Evolutionary conservation across 768 basidiomycete species (phyloP).

Genomic region (Lentinula sp.): DNA sequence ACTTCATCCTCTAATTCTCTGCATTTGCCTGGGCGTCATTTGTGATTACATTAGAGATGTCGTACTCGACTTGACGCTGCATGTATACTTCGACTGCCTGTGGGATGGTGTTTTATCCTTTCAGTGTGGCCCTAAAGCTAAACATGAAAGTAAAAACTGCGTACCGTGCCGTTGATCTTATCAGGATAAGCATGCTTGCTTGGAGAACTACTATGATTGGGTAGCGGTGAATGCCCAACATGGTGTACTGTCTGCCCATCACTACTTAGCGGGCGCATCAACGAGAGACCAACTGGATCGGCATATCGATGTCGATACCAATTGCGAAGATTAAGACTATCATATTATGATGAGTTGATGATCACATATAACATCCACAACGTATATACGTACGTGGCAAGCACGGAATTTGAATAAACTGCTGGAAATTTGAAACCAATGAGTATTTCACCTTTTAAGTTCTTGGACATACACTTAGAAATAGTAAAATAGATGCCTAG

Average conservation of each 20-base stretch:
- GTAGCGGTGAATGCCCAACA: neutral
- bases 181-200: neutral
- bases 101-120: neutral
- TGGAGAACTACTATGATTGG: neutral
- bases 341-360: too few species aligned
- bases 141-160: neutral
- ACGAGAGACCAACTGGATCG: conserved; percentile 3
- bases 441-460: too few species aligned
- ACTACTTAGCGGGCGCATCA: neutral
- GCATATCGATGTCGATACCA: conserved; percentile 12
- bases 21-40: too few species aligned
- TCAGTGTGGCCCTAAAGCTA: too few species aligned
- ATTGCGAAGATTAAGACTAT: conserved; percentile 10
- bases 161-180: neutral
- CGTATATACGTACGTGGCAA: conserved; percentile 8
- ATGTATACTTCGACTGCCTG: neutral
- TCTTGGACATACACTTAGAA: conserved; percentile 4
- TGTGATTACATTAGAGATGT: neutral
- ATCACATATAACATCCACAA: too few species aligned
- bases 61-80: neutral
- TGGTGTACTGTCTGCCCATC: neutral
- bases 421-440: neutral
- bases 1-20: too few species aligned
- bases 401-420: conserved; percentile 10
- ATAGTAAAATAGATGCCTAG: conserved; percentile 9